These are phyloP conservation scores for Monosporozyma servazzii DNA, from an alignment of 805 yeast species.

Conservation along the genomic window DNA sequence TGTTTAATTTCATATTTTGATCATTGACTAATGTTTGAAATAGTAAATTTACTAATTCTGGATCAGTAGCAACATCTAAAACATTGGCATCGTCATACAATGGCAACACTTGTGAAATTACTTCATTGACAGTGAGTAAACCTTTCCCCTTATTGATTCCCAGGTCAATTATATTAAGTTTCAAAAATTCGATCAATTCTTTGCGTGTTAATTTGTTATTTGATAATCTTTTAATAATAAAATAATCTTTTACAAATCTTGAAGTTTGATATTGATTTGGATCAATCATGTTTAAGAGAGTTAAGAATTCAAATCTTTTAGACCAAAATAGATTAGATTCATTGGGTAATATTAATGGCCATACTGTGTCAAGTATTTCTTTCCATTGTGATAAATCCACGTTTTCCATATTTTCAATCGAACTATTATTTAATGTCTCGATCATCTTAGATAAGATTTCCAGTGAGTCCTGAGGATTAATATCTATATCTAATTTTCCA, in stretches of 20 bases:
- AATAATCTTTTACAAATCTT: slow-evolving; percentile 14
- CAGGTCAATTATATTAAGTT: slow-evolving; percentile 3
- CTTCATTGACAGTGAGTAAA: slow-evolving; percentile 6
- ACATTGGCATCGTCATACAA: slow-evolving; percentile 7
- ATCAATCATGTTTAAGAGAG: slow-evolving; percentile 11
- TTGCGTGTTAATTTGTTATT: slow-evolving; percentile 11
- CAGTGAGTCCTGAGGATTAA: not conserved
- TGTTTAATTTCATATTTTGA: slow-evolving; percentile 8
- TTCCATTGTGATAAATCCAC: slow-evolving; percentile 9
- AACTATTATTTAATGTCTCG: not conserved
- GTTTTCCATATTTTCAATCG: not conserved
- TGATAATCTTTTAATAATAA: slow-evolving; percentile 12
- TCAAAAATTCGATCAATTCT: slow-evolving; percentile 16
- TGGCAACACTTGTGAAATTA: slow-evolving; percentile 8
- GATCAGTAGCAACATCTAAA: slow-evolving; percentile 9
- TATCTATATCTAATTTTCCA: not conserved
- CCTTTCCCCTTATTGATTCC: not conserved
- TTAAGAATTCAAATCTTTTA: slow-evolving; percentile 13
- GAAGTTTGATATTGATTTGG: slow-evolving; percentile 6
- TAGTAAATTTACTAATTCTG: slow-evolving; percentile 14
- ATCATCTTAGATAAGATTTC: not conserved
- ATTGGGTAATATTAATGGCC: slow-evolving; percentile 17
- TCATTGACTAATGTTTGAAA: slow-evolving; percentile 13
- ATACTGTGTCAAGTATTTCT: slow-evolving; percentile 12
- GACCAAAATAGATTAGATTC: slow-evolving; percentile 15